Percentiles rank a stretch among this genome's conserved stretches.
Conservation (phyloP, 495 filamentous ascomycete genomes). For the Hypoxylon trugodes region DNA sequence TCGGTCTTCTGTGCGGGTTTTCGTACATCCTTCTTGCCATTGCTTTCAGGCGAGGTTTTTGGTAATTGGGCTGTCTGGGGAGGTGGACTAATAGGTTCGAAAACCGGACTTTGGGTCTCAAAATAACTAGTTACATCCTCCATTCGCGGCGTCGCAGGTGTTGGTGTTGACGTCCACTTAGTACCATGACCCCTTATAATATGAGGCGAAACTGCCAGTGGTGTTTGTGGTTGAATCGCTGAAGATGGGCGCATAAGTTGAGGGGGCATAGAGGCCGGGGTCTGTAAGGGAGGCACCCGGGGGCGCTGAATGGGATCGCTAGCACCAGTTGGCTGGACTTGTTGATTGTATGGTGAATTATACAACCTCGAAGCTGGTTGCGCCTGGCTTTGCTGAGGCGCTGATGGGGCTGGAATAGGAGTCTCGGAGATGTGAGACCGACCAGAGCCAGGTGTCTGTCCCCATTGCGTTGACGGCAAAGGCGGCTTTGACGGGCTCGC, state of each 20-base stretch:
- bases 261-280: slow-evolving; percentile 28
- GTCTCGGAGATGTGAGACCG: slow-evolving; percentile 41
- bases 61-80: slow-evolving; percentile 46
- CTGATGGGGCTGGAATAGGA: slow-evolving; percentile 39
- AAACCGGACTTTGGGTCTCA: slow-evolving; percentile 50
- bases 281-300: slow-evolving; percentile 35
- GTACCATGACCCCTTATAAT: slow-evolving; percentile 55
- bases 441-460: slow-evolving; percentile 24
- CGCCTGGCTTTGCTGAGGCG: slow-evolving; percentile 42
- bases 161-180: slow-evolving; percentile 56
- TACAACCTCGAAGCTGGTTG: slow-evolving; percentile 45
- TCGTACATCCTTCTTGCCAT: slow-evolving; percentile 40
- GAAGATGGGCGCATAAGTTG: slow-evolving; percentile 26
- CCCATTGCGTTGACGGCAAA: slow-evolving; percentile 34
- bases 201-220: slow-evolving; percentile 24
- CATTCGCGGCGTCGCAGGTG: slow-evolving; percentile 56
- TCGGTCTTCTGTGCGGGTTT: slow-evolving; percentile 38
- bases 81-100: slow-evolving; percentile 58
- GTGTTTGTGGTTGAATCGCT: slow-evolving; percentile 33
- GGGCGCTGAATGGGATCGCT: slow-evolving; percentile 30
- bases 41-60: slow-evolving; percentile 36
- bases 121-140: slow-evolving; percentile 39
- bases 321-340: slow-evolving; percentile 44
- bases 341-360: slow-evolving; percentile 52
- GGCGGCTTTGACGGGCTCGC: slow-evolving; percentile 28